Evolutionary conservation across 495 filamentous ascomycete genomes (phyloP), one percentile per base, ranked within the genome.

Genomic region (Chaetomium cochliodes): DNA sequence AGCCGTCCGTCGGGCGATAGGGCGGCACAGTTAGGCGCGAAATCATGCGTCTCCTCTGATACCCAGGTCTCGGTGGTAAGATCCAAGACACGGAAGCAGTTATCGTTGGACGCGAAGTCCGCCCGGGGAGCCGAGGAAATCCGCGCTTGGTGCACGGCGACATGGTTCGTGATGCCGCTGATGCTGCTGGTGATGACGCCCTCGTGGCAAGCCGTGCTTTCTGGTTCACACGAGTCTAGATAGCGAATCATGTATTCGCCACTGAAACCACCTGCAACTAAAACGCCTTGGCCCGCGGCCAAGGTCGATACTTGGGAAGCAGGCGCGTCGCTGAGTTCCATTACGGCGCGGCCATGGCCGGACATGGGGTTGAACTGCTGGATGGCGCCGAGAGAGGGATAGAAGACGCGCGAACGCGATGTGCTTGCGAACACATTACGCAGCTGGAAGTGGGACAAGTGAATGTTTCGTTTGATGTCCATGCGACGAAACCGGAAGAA

Each of bases 91-190:
- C 93, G 89, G 49, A 97, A 82, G 9, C 84, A 81, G 33, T 78
- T 78, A 76, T 97, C 93, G 70, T 97, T 97, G 8, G 90, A 93
- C 42, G 88, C 87, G 75, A 97, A 92, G 20, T 90, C 86, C 16
- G 87, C 90, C 30, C 85, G 75, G 18, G 91, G 90, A 8, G 80
- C 77, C 20, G 83, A 81, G 18, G 80, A 86, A 22, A 78, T 78
- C 42, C 92, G 87, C 28, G 81, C 81, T 16, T 76, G 78, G 65
- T 88, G 81, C 22, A 92, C 79, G 68, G 94, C 86, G 57, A 93
- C 84, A 74, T 97, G 92, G 69, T 96, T 97, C 30, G 91, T 96
- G 68, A 96, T 94, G 63, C 88, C 87, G 64, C 91, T 90, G 37
- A 78, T 71, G 47, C 88, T 80, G 56, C 81, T 80, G 3, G 88